Evolutionary conservation across 164 flowering plant species (phyloP), one percentile per base, ranked within the genome.

Genomic region (Aristolochia contorta): DNA sequence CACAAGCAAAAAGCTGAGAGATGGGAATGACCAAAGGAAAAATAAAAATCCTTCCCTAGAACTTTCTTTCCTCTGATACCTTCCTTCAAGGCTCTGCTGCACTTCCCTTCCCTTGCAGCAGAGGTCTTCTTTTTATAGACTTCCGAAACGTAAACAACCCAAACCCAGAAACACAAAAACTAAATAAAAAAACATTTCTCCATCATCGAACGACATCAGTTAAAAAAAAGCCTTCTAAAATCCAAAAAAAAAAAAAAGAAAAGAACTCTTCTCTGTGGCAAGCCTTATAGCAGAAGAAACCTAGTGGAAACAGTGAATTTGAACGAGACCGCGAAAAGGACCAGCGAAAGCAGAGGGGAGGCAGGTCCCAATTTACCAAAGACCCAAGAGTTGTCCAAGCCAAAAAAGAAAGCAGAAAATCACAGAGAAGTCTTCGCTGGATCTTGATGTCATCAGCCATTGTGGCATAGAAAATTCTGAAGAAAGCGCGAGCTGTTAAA

Each of bases 101-200:
- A 71, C 65, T 66, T 37, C 16, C 72, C 52, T 68, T 67, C 3
- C 14, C 73, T 68, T 69, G 71, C 74, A 58, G 70, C 68, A 32
- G 43, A 65, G 62, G 61, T 46, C 69, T 67, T 41, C 65, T 72
- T 72, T n/a, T 72, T 74, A 78, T 69, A 76, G 73, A 57, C 69
- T 50, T 66, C 66, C 60, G 27, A 59, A 27, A 70, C 59, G 27
- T 55, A 27, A 72, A 37, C 27, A 53, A 63, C 47, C 68, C 61
- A 69, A 59, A 67, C 66, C 61, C 62, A 47, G 16, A 15, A 19
- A 25, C n/a, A n/a, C 25, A 59, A 58, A 21, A 19, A 14, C 2
- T 43, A 43, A 16, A 45, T 7, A 69, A 21, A 47, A 56, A 57
- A 49, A 58, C 52, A 55, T 60, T 37, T 37, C 43, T 10, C 43